phyloP scores from a whole-genome alignment of 2,329 filamentous ascomycete species.

The Ascochyta clinopodiicola region DNA sequence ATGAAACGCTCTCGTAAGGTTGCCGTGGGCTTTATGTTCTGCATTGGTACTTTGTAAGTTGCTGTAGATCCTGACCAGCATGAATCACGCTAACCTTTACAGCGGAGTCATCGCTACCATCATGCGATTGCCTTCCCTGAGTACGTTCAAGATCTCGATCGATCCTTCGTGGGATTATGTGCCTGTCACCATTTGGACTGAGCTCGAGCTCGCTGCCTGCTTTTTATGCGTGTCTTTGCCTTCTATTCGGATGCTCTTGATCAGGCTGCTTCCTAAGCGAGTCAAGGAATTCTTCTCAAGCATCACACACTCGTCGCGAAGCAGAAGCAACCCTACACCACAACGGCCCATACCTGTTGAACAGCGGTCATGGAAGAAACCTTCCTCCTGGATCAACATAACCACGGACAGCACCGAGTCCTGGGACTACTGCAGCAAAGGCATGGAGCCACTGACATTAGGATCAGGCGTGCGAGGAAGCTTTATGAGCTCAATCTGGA shows the following conservation, averaged over 20 bases:
- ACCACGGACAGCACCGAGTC: neutral
- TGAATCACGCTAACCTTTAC: too few relatives aligned
- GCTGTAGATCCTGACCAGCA: neutral
- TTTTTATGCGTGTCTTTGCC: conserved; percentile 26
- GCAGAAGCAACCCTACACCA: conserved; percentile 3
- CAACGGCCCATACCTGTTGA: neutral
- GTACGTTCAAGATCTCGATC: conserved; percentile 26
- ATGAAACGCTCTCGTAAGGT: conserved; percentile 30
- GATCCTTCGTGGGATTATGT: conserved; percentile 35
- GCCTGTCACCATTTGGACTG: conserved; percentile 30
- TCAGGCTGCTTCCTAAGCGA: conserved; percentile 9
- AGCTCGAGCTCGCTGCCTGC: conserved; percentile 24
- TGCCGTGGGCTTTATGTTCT: conserved; percentile 36
- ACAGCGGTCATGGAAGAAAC: conserved; percentile 1
- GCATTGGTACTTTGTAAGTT: conserved; percentile 32
- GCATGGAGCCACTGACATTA: neutral
- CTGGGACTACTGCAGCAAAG: neutral
- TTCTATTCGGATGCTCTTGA: conserved; percentile 25
- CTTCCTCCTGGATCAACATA: conserved; percentile 2
- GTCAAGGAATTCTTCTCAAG: conserved; percentile 6
- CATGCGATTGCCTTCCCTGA: conserved; percentile 29
- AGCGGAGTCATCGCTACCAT: conserved; percentile 37
- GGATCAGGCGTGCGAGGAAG: conserved; percentile 8
- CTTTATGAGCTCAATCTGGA: conserved; percentile 17
- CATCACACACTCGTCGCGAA: conserved; percentile 2